Evolutionary conservation across 345 rosid species (phyloP).

Genomic region (Fremontodendron californicum): DNA sequence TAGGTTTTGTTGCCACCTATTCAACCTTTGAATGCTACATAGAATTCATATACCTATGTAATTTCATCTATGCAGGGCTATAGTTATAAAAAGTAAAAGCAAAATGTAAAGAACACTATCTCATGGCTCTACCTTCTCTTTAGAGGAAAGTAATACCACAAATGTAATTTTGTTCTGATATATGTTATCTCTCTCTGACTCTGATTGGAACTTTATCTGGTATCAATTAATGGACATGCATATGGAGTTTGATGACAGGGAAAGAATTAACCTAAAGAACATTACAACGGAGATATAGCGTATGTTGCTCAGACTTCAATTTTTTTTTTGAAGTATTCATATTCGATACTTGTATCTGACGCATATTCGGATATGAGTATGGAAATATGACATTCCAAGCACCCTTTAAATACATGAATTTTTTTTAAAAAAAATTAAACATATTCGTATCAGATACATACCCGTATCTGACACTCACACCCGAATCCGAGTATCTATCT

Average conservation of each 20-base stretch:
- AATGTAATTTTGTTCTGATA: neutral
- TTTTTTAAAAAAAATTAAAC: too few species aligned
- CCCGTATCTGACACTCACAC: too few species aligned
- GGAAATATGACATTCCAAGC: too few species aligned
- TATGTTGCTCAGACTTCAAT: too few species aligned
- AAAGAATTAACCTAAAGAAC: neutral
- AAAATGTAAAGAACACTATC: neutral
- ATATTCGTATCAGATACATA: too few species aligned
- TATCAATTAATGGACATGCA: neutral
- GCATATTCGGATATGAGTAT: too few species aligned
- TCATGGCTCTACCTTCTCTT: neutral
- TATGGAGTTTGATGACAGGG: neutral
- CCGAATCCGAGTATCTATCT: too few species aligned
- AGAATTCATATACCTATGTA: constrained; percentile 37
- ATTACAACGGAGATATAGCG: too few species aligned
- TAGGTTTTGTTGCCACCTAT: constrained; percentile 13
- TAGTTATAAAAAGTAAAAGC: neutral
- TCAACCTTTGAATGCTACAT: neutral
- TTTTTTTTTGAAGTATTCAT: too few species aligned
- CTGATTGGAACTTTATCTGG: neutral
- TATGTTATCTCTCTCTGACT: neutral
- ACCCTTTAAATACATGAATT: too few species aligned
- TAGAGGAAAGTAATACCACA: neutral
- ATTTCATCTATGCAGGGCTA: neutral
- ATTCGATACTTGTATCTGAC: too few species aligned